Conservation (phyloP, 805 yeast species). For the Candida arabinofermentans region DNA sequence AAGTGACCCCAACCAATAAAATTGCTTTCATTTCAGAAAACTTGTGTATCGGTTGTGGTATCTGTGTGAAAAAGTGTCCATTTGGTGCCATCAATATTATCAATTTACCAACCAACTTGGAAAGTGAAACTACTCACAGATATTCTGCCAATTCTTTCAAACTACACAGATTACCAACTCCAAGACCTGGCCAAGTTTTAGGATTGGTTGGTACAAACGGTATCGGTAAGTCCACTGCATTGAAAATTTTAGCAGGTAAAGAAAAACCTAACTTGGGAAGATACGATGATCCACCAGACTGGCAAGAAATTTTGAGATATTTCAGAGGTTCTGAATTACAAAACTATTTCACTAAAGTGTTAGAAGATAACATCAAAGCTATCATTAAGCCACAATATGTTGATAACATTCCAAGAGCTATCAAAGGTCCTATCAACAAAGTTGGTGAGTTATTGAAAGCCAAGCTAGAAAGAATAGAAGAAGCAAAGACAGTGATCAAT, state of each 20-base stretch:
- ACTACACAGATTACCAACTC: conserved; percentile 94
- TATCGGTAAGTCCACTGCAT: conserved; percentile 97
- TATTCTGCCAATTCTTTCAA: conserved; percentile 97
- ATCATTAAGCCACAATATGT: conserved; percentile 98
- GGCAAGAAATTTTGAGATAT: conserved; percentile 88
- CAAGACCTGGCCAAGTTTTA: conserved; percentile 97
- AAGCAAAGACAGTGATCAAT: conserved; percentile 59
- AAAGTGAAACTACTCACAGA: conserved; percentile 89
- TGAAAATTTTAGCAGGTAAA: conserved; percentile 94
- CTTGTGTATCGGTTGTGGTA: conserved; percentile 98
- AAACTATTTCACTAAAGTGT: conserved; percentile 88
- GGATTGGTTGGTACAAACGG: conserved; percentile 99
- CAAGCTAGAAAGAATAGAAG: conserved; percentile 68
- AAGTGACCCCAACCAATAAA: conserved; percentile 84
- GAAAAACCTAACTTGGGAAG: conserved; percentile 95
- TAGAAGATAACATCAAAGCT: conserved; percentile 94
- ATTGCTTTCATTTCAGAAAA: conserved; percentile 93
- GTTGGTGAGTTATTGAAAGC: conserved; percentile 81
- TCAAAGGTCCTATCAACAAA: conserved; percentile 81
- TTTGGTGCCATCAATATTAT: conserved; percentile 95
- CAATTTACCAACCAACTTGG: conserved; percentile 94
- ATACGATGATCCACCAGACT: conserved; percentile 94
- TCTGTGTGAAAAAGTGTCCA: conserved; percentile 97
- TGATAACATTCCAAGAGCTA: conserved; percentile 94
- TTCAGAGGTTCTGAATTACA: conserved; percentile 98